phyloP scores from a whole-genome alignment of 768 basidiomycete species.

The Mycena rosella region DNA sequence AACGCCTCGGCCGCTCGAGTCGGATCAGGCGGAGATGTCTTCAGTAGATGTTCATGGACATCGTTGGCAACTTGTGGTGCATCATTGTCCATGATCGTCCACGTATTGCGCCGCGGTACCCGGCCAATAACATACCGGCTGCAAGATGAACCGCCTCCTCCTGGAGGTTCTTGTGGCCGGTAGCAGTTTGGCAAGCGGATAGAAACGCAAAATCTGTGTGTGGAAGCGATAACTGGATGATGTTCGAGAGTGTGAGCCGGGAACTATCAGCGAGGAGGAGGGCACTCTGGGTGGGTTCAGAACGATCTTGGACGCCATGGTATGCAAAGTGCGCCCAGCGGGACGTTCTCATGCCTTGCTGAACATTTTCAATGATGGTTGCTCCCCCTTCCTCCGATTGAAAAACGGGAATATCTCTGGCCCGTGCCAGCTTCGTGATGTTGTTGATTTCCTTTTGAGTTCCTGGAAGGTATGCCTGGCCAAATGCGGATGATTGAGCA shows the following conservation, averaged over 20 bases:
- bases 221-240: constrained; percentile 42
- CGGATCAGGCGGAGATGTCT: constrained; percentile 19
- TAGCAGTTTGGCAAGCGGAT: constrained; percentile 61
- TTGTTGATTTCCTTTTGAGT: constrained; percentile 31
- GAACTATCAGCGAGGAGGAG: constrained; percentile 39
- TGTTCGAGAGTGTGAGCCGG: constrained; percentile 38
- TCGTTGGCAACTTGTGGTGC: constrained; percentile 48
- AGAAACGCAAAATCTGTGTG: constrained; percentile 55
- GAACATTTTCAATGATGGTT: constrained; percentile 33
- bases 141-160: constrained; percentile 55
- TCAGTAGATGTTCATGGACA: constrained; percentile 48
- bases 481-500: constrained; percentile 31
- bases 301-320: constrained; percentile 49
- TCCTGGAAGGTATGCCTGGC: constrained; percentile 29
- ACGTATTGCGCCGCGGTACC: constrained; percentile 54
- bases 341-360: constrained; percentile 27
- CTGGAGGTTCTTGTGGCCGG: constrained; percentile 43
- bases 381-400: constrained; percentile 24
- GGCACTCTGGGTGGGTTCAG: constrained; percentile 42
- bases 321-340: constrained; percentile 55
- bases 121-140: constrained; percentile 54
- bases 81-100: constrained; percentile 54
- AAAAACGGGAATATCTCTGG: not conserved
- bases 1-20: no score
- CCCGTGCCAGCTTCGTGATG: constrained; percentile 12